Evolutionary conservation across 139 green algal species (phyloP), one percentile per base, ranked within the genome.

Genomic region (Picochlorum sp.): DNA sequence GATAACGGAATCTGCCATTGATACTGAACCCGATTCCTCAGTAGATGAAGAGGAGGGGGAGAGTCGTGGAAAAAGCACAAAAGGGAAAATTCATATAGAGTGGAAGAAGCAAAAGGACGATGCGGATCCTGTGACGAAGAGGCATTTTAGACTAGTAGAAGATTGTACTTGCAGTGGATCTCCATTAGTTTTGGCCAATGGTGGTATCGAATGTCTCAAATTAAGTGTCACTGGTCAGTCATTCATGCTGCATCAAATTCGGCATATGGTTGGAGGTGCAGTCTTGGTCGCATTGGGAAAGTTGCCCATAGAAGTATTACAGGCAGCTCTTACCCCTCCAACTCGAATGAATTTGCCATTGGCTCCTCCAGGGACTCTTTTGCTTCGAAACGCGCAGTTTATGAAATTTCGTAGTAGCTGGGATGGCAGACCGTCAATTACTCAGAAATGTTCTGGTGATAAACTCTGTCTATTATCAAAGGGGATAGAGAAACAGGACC

Each of bases 221-320:
- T 24, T 88, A 4, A 44, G 64, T 33, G 59, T 85, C 8, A 24
- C n/a, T 41, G 81, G 81, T 43, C 44, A 69, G 35, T 81, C 63
- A 26, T 91, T 89, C 69, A 89, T 91, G 80, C 65, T 89, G 28
- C 79, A 90, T 56, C 84, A 91, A 68, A 84, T 85, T 33, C 54
- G 84, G 0, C 68, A 87, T 64, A 90, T 92, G 85, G 75, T 94
- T 37, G 85, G 79, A 7, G 58, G 73, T 7, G 85, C 80, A 28
- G 73, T 86, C 31, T 69, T 73, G 4, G 78, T 88, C 18, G 79
- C 76, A 18, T 64, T 71, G 1, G 77, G 78, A 26, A 29, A 63
- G 33, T 41, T 93, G 8, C 74, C 79, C 2, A 24, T 78, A 29
- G 77, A 74, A n/a, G 65, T 85, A 44, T 54, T 92, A n/a, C 39